These are phyloP conservation scores for Cladorrhinum samala DNA, from an alignment of 495 filamentous ascomycete genomes.

Conservation along the genomic window DNA sequence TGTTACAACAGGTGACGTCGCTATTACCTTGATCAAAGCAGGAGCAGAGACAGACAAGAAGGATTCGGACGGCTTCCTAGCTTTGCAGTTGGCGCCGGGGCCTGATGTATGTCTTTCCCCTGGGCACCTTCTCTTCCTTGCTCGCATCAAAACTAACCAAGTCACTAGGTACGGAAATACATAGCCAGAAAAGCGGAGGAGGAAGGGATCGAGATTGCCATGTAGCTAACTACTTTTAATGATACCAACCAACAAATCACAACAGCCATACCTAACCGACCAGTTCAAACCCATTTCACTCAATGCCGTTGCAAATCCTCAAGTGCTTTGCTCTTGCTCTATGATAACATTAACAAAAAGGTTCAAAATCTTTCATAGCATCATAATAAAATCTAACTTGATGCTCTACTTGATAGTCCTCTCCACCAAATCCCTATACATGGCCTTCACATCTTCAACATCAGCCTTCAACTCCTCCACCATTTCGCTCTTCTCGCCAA, in stretches of 20 bases:
- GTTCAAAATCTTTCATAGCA: not conserved
- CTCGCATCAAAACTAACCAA: not conserved
- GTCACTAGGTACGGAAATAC: constrained; percentile 59
- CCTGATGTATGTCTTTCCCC: constrained; percentile 33
- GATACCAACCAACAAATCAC: not conserved
- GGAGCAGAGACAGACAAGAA: constrained; percentile 79
- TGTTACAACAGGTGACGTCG: constrained; percentile 57
- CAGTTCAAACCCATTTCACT: not conserved
- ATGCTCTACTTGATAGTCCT: constrained; percentile 53
- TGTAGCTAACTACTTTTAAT: not conserved
- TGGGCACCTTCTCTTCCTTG: not conserved
- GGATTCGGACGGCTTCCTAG: constrained; percentile 62
- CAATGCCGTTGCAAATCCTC: no score
- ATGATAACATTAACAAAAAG: no score
- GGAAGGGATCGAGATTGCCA: constrained; percentile 69
- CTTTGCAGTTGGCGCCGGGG: constrained; percentile 83
- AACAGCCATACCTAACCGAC: no score
- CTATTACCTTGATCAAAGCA: constrained; percentile 70
- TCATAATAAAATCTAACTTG: no score
- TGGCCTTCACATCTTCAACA: constrained; percentile 85
- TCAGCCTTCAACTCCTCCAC: constrained; percentile 87
- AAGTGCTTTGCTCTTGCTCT: no score
- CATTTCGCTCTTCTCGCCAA: constrained; percentile 93
- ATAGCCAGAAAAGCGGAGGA: constrained; percentile 74
- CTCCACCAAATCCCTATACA: constrained; percentile 89